Base-by-base conservation (phyloP, 176 grass and related monocot genomes). In the Poa annua region DNA sequence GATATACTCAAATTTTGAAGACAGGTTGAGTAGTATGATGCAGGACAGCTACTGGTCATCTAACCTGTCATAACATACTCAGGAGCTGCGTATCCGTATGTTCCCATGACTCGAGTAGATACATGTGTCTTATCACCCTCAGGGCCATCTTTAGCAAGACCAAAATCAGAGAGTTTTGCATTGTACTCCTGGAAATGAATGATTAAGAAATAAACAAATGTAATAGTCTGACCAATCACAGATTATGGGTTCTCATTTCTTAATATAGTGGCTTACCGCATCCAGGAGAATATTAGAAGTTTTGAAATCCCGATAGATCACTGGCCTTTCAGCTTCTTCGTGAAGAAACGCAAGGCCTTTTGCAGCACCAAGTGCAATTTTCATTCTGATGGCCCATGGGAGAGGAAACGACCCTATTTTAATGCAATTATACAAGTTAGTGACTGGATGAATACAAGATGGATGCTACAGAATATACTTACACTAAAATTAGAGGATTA, bases 251-350 rank as follows among this genome's bases (percentile, higher is more conserved):
- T 63, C 44, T 33, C 5, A 75, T 61, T 45, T 38, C 57, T 48
- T 11, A 79, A 88, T 53, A 81, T 25, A 52, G 52, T 48, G 81
- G 61, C 80, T 62, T 85, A 99, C 96, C 69, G 88, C 91, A 71
- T 99, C 96, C 85, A 96, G 81, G 34, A 99, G 86, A 81, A 99
- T 93, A 87, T 99, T 99, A 44, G 96, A 99, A 64, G 96, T 96
- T 88, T 99, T 99, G 80, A 99, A 99, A 88, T 99, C 96, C 49
- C 96, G 91, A 89, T 99, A 99, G 76, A 99, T 99, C 22, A 99
- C 93, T 72, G 96, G 96, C 57, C 93, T 96, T 91, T 99, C 96
- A 63, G 93, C 93, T 96, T 99, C 96, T 93, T 99, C 96, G 64
- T 96, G 96, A 74, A 99, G 93, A 91, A 96, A 99, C 55, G 96